Base-by-base conservation (phyloP, 805 yeast genomes). In the Nakazawaea wickerhamii region DNA sequence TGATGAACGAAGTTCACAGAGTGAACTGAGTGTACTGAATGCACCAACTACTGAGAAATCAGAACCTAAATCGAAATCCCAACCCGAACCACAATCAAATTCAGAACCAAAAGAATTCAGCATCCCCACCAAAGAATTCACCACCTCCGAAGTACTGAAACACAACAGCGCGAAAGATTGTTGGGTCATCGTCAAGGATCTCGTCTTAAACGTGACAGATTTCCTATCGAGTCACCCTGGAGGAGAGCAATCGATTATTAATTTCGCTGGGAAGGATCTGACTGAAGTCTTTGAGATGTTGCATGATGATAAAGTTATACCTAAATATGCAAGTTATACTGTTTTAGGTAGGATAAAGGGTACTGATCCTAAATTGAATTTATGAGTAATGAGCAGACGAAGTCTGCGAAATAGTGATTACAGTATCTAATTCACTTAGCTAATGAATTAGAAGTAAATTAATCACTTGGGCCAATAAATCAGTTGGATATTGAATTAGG, bases 231-330 rank as follows among this genome's bases (percentile, higher is more conserved):
- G 65, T 50, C 83, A 77, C 57, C 83, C 84, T 23, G 95, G 95
- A 59, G 95, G 95, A 45, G 84, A 77, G 48, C 89, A 81, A 54
- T 79, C 83, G 23, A 70, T 85, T 40, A 57, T 72, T 26, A 89
- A 81, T 50, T 68, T 72, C 52, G 93, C 83, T 27, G 95, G 95
- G 30, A 65, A 66, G 46, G 91, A 85, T 59, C 84, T 84, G 48
- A 77, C 82, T 19, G 68, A 62, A 43, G 75, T 73, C 17, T 78
- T 75, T 53, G 77, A 72, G 32, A 68, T 71, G 76, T 58, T 77
- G 41, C 84, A 78, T 53, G 79, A 76, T 43, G 84, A 78, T 48
- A 64, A 64, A 38, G 77, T 77, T 40, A 63, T 77, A 40, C 61
- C 70, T 2, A 64, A 73, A 44, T 74, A 74, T 46, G 77, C 78